Conservation (phyloP, 345 rosid species). For the Melaleuca alternifolia region DNA sequence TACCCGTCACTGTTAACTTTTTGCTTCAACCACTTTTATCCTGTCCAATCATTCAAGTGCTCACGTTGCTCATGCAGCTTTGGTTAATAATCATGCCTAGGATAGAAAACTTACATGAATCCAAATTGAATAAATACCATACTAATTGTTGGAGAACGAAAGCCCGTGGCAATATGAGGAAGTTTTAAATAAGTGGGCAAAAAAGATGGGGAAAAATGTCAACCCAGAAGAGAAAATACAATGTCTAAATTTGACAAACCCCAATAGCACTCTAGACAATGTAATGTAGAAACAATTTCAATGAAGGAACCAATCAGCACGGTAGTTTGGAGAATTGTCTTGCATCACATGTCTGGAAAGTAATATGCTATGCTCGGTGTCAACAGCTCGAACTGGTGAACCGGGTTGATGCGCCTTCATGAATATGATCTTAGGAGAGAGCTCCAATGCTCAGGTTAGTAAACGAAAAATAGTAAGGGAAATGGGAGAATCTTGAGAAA, state of each 20-base stretch:
- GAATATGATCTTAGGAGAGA: too few relatives aligned
- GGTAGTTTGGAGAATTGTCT: background rate
- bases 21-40: background rate
- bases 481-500: too few relatives aligned
- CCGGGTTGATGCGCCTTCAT: too few relatives aligned
- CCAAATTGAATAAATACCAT: background rate
- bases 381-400: too few relatives aligned
- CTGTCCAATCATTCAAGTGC: background rate
- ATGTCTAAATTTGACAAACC: background rate
- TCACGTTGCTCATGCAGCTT: background rate
- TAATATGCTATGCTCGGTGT: background rate
- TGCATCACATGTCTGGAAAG: background rate
- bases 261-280: background rate
- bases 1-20: background rate
- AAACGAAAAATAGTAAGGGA: background rate
- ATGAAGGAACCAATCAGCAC: background rate
- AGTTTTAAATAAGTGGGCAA: background rate
- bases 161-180: background rate
- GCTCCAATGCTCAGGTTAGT: background rate
- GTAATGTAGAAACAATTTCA: background rate
- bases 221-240: background rate
- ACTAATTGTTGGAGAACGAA: background rate
- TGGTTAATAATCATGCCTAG: background rate
- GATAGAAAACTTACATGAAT: background rate
- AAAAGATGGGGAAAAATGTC: background rate